Evolutionary conservation across 768 basidiomycete species (phyloP), one percentile per base, ranked within the genome.

Genomic region (Leccinum imitatum): DNA sequence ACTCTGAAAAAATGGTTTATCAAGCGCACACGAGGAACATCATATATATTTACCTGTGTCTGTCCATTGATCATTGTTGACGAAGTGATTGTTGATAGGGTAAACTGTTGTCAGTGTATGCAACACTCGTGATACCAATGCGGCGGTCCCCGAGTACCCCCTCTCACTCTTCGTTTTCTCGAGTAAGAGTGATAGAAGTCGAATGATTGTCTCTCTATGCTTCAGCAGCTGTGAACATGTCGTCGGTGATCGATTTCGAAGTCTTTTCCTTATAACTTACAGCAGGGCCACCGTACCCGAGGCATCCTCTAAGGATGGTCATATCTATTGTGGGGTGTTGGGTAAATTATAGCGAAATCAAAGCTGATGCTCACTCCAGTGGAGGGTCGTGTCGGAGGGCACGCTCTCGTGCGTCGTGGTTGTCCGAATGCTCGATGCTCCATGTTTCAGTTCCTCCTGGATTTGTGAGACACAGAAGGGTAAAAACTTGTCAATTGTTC

Each of bases 151-250:
- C 31, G 84, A 86, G 71, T 92, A 98, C 10, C 93, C 93, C 59
- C 94, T 85, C 77, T 98, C 95, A 63, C 86, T 89, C 76, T 90
- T 89, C 7, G 91, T 89, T 67, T 87, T 89, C 46, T 93, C 88
- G 17, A 90, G 78, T 17, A 96, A 82, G 50, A 89, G 73, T 0
- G 74, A 71, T 44, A 95, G 63, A 14, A 96, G 76, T 10, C 78
- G 76, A 11, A 93, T 72, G 44, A 96, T 78, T 30, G 86, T 78
- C 15, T 80, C 73, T 71, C 84, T 88, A 73, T 95, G 80, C 61
- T 84, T 82, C 30, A 95, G 76, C 30, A 94, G 72, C 92, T 90
- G 61, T 10, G n/a, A 46, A 57, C 53, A 58, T 30, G 14, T 17
- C 17, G 9, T 63, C 57, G 65, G 56, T 25, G 23, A 50, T 41